phyloP scores from a whole-genome alignment of 2,329 filamentous ascomycete genomes.

The Pestalotiopsis sp. region DNA sequence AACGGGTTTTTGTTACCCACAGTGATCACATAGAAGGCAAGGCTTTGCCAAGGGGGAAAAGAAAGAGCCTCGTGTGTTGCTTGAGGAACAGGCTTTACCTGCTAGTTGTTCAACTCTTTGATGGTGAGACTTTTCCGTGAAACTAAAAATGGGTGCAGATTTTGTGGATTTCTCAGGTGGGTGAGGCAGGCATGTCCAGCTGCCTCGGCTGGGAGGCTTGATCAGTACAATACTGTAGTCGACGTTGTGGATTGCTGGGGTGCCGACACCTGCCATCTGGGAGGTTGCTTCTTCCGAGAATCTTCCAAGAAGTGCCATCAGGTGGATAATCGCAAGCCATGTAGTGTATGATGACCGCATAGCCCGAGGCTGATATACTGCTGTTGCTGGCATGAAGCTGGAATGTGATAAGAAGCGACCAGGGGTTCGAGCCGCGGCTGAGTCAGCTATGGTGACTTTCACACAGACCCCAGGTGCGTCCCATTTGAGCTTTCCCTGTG shows the following conservation, averaged over 20 bases:
- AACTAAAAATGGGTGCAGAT: neutral
- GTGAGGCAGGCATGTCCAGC: neutral
- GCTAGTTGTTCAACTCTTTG: neutral
- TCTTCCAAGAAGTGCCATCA: too few species aligned
- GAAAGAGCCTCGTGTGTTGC: neutral
- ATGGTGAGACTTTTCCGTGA: neutral
- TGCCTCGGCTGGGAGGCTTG: too few species aligned
- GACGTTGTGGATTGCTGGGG: too few species aligned
- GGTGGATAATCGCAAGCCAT: neutral
- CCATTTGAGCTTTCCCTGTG: neutral
- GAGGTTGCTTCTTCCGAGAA: too few species aligned
- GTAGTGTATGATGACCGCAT: neutral
- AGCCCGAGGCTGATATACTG: neutral
- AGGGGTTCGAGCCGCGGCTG: neutral
- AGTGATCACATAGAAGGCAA: neutral
- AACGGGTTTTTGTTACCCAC: neutral
- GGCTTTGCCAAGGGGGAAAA: neutral
- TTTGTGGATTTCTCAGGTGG: neutral
- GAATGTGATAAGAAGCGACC: neutral
- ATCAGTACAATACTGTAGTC: too few species aligned
- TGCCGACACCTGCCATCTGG: too few species aligned
- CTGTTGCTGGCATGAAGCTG: neutral
- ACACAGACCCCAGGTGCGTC: neutral
- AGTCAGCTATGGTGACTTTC: neutral
- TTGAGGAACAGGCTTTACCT: neutral